Base-by-base conservation (phyloP, 768 basidiomycete genomes). In the Mycena filopes region DNA sequence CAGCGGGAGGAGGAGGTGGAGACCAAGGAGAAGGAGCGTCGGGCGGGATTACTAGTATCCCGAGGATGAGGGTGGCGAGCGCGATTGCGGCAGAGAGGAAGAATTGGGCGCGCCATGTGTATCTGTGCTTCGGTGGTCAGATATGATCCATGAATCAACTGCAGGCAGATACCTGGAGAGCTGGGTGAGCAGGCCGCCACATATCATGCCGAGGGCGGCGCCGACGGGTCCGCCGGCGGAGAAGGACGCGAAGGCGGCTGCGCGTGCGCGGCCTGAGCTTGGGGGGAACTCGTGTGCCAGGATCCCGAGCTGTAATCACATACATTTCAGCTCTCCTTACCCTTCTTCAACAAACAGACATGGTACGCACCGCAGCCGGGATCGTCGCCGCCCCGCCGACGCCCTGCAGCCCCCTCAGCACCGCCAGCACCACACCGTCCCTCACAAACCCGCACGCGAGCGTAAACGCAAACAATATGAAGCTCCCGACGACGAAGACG, bases 181-280 rank as follows among this genome's bases (percentile, higher is more conserved):
- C 70, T 93, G 84, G 0, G 89, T 91, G 21, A 94, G 76, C 2
- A 89, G 77, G n/a, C 92, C 93, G 20, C 94, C 94, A 0, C 94
- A 63, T 0, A 88, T 77, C 31, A 82, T 82, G 2, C 95, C 94
- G 16, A 95, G 77, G 0, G 87, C 90, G 0, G 84, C 91, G 0
- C 95, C 95, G 7, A 96, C 72, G 0, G 95, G 94, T 0, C 91
- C 93, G 28, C 96, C 96, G 0, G 94, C 93, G 1, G 90, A 84
- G 68, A 95, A 96, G 0, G 90, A 88, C 0, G 95, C 87, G 66
- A 96, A 97, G 0, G 94, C 95, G 0, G 87, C 76, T 1, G 92
- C 87, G 12, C 95, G 86, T 0, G 88, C 83, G 15, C 80, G 59
- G n/a, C 57, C 28, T 2, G 57, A 38, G 1, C 78, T 79, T 0